A percentile compares a stretch with the other conserved stretches of the same genome.
phyloP scores from a whole-genome alignment of 805 yeast species.

The Diddensiella caesifluorescens region DNA sequence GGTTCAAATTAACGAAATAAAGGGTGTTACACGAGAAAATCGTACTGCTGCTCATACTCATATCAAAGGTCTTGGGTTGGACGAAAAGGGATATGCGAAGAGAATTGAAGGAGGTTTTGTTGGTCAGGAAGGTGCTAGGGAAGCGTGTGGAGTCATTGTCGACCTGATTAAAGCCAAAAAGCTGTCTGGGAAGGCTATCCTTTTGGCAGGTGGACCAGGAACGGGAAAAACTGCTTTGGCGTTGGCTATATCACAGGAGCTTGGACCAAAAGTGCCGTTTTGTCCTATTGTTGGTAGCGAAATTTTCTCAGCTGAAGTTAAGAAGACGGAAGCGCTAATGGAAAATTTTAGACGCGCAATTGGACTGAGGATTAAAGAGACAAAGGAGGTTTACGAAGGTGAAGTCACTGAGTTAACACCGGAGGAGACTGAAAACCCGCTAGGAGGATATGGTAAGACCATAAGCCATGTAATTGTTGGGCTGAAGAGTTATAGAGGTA shows the following conservation, averaged over 20 bases:
- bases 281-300: slow-evolving; percentile 97
- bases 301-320: slow-evolving; percentile 90
- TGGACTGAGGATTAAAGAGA: slow-evolving; percentile 92
- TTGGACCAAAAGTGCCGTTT: slow-evolving; percentile 96
- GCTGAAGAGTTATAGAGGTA: slow-evolving; percentile 85
- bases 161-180: slow-evolving; percentile 88
- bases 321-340: slow-evolving; percentile 93
- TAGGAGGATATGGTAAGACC: slow-evolving; percentile 97
- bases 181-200: slow-evolving; percentile 93
- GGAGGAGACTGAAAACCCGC: slow-evolving; percentile 92
- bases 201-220: slow-evolving; percentile 96
- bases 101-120: slow-evolving; percentile 84
- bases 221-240: slow-evolving; percentile 98
- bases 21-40: slow-evolving; percentile 50
- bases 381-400: slow-evolving; percentile 96
- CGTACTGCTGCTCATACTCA: slow-evolving; percentile 97
- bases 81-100: slow-evolving; percentile 82
- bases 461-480: slow-evolving; percentile 93
- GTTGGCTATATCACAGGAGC: slow-evolving; percentile 88
- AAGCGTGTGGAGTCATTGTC: slow-evolving; percentile 90
- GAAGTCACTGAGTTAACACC: slow-evolving; percentile 95
- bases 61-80: slow-evolving; percentile 89
- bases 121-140: slow-evolving; percentile 63
- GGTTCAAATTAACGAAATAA: slow-evolving; percentile 78
- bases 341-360: slow-evolving; percentile 95